phyloP scores from a whole-genome alignment of 192 early-diverging fungal species.

The Diversispora epigaea region DNA sequence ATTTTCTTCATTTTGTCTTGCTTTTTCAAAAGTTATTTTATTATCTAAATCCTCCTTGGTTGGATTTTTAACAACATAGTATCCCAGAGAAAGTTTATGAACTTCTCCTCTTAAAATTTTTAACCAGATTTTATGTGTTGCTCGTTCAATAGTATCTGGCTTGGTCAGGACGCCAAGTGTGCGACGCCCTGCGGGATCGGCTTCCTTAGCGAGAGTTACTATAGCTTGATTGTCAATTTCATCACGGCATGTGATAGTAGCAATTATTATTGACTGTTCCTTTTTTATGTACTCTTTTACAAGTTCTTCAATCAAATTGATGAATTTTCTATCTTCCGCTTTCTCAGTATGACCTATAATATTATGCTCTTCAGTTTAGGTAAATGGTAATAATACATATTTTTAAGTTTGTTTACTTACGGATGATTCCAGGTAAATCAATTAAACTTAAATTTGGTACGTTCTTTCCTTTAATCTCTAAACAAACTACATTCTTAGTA shows the following conservation, averaged over 20 bases:
- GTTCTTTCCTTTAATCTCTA: constrained; percentile 52
- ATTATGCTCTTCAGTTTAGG: background rate
- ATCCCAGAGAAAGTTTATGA: constrained; percentile 51
- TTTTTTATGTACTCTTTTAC: constrained; percentile 50
- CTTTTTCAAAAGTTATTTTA: constrained; percentile 11
- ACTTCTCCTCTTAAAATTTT: constrained; percentile 49
- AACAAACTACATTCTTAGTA: constrained; percentile 51
- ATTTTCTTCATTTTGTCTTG: background rate
- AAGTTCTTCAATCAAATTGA: constrained; percentile 49
- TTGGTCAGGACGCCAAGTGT: constrained; percentile 63
- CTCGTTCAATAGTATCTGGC: constrained; percentile 60
- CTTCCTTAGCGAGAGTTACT: constrained; percentile 49
- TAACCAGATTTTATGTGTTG: constrained; percentile 52
- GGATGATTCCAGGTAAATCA: constrained; percentile 62
- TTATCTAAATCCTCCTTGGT: background rate
- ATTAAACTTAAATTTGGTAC: constrained; percentile 57
- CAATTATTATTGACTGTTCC: constrained; percentile 54
- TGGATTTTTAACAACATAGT: constrained; percentile 57
- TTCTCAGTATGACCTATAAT: constrained; percentile 17
- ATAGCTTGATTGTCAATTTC: constrained; percentile 63
- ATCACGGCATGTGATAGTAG: constrained; percentile 58
- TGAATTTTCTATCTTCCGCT: constrained; percentile 44
- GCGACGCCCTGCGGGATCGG: constrained; percentile 49
- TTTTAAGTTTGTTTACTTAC: constrained; percentile 39
- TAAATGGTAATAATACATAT: background rate